Evolutionary conservation across 169 alveolate genomes (phyloP).

Genomic region (Plasmodium sp.): DNA sequence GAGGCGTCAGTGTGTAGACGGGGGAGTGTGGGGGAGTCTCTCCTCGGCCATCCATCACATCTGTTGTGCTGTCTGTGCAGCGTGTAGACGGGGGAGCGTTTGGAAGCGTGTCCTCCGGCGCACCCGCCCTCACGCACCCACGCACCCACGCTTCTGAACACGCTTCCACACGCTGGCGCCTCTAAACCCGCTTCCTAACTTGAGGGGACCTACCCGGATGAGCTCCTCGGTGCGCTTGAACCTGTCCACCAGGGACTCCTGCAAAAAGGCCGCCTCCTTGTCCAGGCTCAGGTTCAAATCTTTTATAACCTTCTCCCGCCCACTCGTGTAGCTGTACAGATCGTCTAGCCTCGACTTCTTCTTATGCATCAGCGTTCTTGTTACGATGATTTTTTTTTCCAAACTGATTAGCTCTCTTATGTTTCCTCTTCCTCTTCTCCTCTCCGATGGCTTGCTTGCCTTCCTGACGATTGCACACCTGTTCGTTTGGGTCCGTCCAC

Average conservation of each 20-base stretch:
- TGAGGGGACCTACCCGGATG: slow-evolving; percentile 9
- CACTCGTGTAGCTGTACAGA: slow-evolving; percentile 37
- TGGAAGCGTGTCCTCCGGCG: no score
- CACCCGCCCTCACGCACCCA: background rate
- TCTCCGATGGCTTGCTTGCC: background rate
- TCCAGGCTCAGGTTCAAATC: slow-evolving; percentile 18
- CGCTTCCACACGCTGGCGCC: no score
- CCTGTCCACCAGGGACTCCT: slow-evolving; percentile 23
- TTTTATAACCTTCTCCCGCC: slow-evolving; percentile 32
- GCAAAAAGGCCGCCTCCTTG: slow-evolving; percentile 19
- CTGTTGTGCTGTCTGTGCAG: background rate
- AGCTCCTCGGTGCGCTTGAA: slow-evolving; percentile 60
- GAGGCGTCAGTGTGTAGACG: no score
- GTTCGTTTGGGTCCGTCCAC: background rate
- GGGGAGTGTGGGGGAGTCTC: background rate
- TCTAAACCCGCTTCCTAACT: no score
- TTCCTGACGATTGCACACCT: background rate
- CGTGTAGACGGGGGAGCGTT: no score
- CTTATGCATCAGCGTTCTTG: slow-evolving; percentile 48
- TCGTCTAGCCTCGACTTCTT: slow-evolving; percentile 34
- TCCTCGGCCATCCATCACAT: background rate
- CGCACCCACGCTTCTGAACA: background rate
- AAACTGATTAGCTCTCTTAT: slow-evolving; percentile 46
- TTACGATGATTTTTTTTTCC: slow-evolving; percentile 53
- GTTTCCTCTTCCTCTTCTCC: slow-evolving; percentile 24